phyloP scores from a whole-genome alignment of 2,329 filamentous ascomycete species.

The Pseudocercospora macadamiae region DNA sequence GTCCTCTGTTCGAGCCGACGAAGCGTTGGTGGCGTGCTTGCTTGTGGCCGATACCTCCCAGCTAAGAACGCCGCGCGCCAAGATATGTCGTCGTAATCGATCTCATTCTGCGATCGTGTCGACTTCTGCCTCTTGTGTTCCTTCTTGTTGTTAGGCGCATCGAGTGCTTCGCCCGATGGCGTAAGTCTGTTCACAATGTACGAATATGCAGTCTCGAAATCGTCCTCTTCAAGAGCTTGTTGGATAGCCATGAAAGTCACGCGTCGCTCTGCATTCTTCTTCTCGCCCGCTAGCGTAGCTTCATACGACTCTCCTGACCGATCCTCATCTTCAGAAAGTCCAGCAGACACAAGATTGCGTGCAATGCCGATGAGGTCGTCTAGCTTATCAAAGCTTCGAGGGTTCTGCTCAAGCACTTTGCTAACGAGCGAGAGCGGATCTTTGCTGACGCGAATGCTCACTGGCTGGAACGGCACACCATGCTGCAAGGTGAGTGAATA shows the following conservation, averaged over 20 bases:
- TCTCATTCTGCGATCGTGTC: constrained; percentile 30
- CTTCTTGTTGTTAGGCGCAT: constrained; percentile 14
- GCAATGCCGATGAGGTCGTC: constrained; percentile 74
- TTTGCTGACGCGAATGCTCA: constrained; percentile 73
- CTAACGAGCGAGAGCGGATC: constrained; percentile 74
- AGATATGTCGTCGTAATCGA: constrained; percentile 64
- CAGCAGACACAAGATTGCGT: constrained; percentile 64
- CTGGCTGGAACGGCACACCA: constrained; percentile 77
- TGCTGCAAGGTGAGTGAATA: constrained; percentile 79
- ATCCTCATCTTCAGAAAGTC: constrained; percentile 36
- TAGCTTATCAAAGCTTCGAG: constrained; percentile 71
- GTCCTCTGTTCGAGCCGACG: constrained; percentile 79
- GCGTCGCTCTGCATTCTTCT: constrained; percentile 59
- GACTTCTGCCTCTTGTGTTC: constrained; percentile 16
- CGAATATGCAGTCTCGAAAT: constrained; percentile 84
- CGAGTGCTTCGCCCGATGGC: constrained; percentile 37
- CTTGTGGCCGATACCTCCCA: constrained; percentile 65
- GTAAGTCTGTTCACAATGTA: constrained; percentile 73
- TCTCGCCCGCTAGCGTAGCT: constrained; percentile 24
- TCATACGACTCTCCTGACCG: constrained; percentile 39
- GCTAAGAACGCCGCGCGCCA: constrained; percentile 79
- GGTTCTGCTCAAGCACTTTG: constrained; percentile 76
- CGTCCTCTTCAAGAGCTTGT: constrained; percentile 71
- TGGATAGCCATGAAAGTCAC: constrained; percentile 71
- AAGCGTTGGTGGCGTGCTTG: constrained; percentile 58